Base-by-base conservation (phyloP, 1,284 basidiomycete species). In the Polyporus tsugae region DNA sequence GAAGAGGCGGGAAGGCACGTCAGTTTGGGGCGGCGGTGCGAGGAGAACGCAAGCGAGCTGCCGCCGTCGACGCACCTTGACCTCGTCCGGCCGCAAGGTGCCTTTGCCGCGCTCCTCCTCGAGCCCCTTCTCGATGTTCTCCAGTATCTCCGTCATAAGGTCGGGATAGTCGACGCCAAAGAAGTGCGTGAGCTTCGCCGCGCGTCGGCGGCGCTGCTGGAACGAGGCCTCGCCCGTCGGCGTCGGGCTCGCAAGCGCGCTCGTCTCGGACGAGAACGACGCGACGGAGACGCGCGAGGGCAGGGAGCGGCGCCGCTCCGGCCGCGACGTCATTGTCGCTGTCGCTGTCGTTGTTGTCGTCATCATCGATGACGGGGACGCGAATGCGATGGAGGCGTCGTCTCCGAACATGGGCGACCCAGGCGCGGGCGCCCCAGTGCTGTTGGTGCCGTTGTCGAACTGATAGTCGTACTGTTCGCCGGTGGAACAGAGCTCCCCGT, bases 141-240 rank as follows among this genome's bases (percentile, higher is more conserved):
- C 91, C 71, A 95, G 79, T 29, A 95, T 87, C 75, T 94, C 90
- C 58, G 83, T 84, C 70, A 95, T 89, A 66, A 94, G 80, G 64
- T 91, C 90, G 36, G 88, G 86, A 76, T 95, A 94, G 77, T 92
- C 86, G 58, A 94, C 93, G 19, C 93, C 93, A 78, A 95, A 95
- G 83, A 95, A 94, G 79, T 91, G 86, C 35, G 90, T 90, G 68
- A 94, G 82, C 82, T 95, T 95, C 65, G 93, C 92, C 2, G 92
- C 93, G 63, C 89, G 84, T 46, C 88, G 83, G 62, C 93, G 84
- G 59, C 93, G 88, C 68, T 85, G 78, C 77, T 93, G 89, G 82
- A 94, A 94, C 69, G 83, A 83, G 11, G 82, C 82, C 65, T 81
- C 49, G 35, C 11, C 77, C 63, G 87, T 83, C 1, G 85, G 82